Conservation (phyloP, 2,329 filamentous ascomycete genomes). For the Chaetomium globosum region DNA sequence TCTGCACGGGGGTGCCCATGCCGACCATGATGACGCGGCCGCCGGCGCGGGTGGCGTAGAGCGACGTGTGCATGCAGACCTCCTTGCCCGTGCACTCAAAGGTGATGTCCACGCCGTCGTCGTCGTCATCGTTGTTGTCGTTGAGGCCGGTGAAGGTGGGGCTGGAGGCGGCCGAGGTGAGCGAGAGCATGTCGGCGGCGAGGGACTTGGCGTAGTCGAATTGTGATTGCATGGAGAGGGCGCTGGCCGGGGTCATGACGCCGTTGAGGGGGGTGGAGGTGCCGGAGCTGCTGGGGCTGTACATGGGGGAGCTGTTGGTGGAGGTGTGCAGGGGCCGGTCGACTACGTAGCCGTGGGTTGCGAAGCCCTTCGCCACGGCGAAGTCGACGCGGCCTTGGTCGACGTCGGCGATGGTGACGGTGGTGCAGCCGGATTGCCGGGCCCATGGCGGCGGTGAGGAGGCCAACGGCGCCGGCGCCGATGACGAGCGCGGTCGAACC, state of each 20-base stretch:
- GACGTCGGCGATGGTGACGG: slow-evolving; percentile 63
- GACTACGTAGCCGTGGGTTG: slow-evolving; percentile 61
- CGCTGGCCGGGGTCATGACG: slow-evolving; percentile 50
- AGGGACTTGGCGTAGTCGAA: slow-evolving; percentile 55
- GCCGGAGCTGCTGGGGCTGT: slow-evolving; percentile 51
- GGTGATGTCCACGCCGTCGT: slow-evolving; percentile 67
- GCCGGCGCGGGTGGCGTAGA: slow-evolving; percentile 70
- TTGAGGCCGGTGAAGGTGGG: slow-evolving; percentile 40
- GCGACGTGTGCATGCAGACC: slow-evolving; percentile 71
- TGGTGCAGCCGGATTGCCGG: slow-evolving; percentile 60
- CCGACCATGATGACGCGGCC: slow-evolving; percentile 76
- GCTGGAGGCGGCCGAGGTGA: slow-evolving; percentile 40
- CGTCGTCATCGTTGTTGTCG: slow-evolving; percentile 57
- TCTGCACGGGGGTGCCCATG: slow-evolving; percentile 78
- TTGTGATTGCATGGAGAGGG: slow-evolving; percentile 51
- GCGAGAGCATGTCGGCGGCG: slow-evolving; percentile 53
- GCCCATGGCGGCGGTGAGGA: slow-evolving; percentile 67
- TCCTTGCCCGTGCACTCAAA: slow-evolving; percentile 81
- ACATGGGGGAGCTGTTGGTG: slow-evolving; percentile 49
- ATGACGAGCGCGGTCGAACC: slow-evolving; percentile 63
- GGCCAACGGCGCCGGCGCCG: slow-evolving; percentile 65
- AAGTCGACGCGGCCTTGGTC: slow-evolving; percentile 63
- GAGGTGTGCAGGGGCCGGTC: slow-evolving; percentile 49
- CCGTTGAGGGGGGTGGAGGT: slow-evolving; percentile 52
- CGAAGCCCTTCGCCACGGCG: slow-evolving; percentile 60